Conservation (phyloP, 2,329 filamentous ascomycete genomes). For the Sarocladiaceae sp. region DNA sequence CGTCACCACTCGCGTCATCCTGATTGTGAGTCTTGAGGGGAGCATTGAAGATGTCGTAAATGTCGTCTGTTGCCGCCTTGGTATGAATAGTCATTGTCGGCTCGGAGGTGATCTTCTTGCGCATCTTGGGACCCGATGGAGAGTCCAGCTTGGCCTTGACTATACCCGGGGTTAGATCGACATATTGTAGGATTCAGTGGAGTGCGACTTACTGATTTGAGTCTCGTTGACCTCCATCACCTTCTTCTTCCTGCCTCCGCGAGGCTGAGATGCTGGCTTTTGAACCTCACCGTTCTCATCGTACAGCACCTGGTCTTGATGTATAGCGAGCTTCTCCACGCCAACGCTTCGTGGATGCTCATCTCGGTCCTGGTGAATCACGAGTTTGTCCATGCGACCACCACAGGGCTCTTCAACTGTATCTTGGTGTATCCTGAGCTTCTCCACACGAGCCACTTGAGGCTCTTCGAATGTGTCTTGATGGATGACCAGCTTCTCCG, state of each 20-base stretch:
- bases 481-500: constrained; percentile 20
- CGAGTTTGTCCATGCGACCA: constrained; percentile 10
- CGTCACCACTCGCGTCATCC: constrained; percentile 42
- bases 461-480: constrained; percentile 13
- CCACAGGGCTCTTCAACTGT: constrained; percentile 13
- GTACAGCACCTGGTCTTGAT: constrained; percentile 38
- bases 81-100: constrained; percentile 99
- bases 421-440: constrained; percentile 8
- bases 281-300: constrained; percentile 55
- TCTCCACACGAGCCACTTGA: constrained; percentile 14
- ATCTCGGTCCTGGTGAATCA: constrained; percentile 15
- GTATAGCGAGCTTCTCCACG: constrained; percentile 34
- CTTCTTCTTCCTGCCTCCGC: constrained; percentile 63
- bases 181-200: background rate
- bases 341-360: no score
- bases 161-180: constrained; percentile 25
- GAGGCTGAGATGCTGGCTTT: constrained; percentile 36
- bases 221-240: constrained; percentile 83
- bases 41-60: constrained; percentile 94
- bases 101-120: constrained; percentile 67
- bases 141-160: constrained; percentile 93
- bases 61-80: constrained; percentile 89
- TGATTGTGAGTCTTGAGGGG: constrained; percentile 38
- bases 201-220: constrained; percentile 67
- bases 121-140: constrained; percentile 76